Conservation (phyloP, 768 basidiomycete genomes). For the Suillus brevipes region DNA sequence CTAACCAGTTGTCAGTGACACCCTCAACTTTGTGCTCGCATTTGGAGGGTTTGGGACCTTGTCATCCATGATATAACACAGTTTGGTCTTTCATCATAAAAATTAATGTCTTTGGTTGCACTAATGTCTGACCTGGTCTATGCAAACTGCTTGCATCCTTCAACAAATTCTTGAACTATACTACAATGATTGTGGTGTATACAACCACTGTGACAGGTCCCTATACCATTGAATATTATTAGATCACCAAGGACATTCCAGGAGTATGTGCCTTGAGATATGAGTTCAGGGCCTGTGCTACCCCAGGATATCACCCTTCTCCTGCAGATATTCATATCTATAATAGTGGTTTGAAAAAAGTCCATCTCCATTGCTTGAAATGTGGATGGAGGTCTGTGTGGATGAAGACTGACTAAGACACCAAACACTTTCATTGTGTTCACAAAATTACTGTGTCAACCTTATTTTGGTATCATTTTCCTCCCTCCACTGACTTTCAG, state of each 20-base stretch:
- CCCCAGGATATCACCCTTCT: no score
- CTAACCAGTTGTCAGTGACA: background rate
- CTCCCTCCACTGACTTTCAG: no score
- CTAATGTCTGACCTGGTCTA: background rate
- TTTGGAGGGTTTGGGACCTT: slow-evolving; percentile 4
- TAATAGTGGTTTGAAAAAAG: no score
- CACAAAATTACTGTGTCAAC: no score
- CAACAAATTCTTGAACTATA: background rate
- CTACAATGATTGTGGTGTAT: background rate
- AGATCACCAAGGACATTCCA: background rate
- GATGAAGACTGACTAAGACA: no score
- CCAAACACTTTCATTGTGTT: no score
- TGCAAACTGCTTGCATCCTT: background rate
- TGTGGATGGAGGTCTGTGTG: no score
- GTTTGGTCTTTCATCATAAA: background rate
- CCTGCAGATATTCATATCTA: no score
- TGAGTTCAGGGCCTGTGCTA: background rate
- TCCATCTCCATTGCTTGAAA: no score
- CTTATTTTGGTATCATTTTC: no score
- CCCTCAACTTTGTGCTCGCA: background rate
- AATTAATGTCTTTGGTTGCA: background rate
- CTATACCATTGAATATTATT: no score
- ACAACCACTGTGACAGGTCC: background rate
- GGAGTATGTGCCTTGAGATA: background rate
- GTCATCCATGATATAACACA: background rate